Evolutionary conservation across 805 yeast species (phyloP).

Genomic region (Priceomyces medius): DNA sequence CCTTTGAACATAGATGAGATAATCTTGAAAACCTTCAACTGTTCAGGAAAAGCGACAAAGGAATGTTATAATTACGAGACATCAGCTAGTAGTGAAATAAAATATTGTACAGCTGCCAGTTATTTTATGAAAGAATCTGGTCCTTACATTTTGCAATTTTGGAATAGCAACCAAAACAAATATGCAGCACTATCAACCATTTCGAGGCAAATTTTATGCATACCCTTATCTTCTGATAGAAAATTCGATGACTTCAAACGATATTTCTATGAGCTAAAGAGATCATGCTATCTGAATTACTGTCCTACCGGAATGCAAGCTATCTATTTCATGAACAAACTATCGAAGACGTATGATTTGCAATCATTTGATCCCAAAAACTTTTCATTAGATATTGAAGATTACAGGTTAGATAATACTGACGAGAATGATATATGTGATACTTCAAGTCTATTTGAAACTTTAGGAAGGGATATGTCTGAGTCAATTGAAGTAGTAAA

Average conservation of each 20-base stretch:
- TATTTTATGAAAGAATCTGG: conserved; percentile 17
- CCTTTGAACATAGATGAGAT: conserved; percentile 17
- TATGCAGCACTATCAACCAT: conserved; percentile 15
- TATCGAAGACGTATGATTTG: conserved; percentile 15
- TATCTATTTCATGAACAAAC: conserved; percentile 16
- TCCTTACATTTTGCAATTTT: conserved; percentile 16
- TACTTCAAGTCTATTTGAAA: conserved; percentile 2
- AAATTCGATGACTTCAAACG: conserved; percentile 13
- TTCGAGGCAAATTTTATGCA: conserved; percentile 15
- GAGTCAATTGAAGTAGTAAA: conserved; percentile 3
- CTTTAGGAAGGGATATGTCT: neutral
- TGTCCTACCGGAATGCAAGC: conserved; percentile 13
- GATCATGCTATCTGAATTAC: conserved; percentile 7
- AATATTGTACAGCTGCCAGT: conserved; percentile 7
- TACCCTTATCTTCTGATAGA: conserved; percentile 18
- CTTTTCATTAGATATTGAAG: conserved; percentile 16
- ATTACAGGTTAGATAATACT: conserved; percentile 7
- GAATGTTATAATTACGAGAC: conserved; percentile 28
- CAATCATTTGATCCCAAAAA: conserved; percentile 15
- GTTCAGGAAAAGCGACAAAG: conserved; percentile 24
- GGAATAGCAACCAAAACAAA: conserved; percentile 17
- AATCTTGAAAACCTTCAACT: conserved; percentile 25
- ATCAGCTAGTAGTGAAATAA: conserved; percentile 15
- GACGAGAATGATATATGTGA: conserved; percentile 4
- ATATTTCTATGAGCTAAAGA: conserved; percentile 10